Base-by-base conservation (phyloP, 331 rosid species). In the Saraca asoca region DNA sequence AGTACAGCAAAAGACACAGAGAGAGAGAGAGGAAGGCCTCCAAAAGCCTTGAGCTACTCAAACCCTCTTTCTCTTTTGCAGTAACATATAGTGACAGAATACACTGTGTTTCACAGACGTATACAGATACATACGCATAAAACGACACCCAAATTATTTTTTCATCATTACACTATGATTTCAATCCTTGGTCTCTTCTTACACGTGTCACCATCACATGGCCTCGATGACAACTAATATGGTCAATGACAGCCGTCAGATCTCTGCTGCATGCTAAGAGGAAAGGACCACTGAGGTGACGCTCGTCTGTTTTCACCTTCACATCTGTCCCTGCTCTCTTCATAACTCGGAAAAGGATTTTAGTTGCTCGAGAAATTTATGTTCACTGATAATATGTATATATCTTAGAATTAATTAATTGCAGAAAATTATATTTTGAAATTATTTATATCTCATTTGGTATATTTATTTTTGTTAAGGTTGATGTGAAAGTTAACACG, bases 101-200 rank as follows among this genome's bases (percentile, higher is more conserved):
- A 60, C 45, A 41, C 43, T 24, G 66, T 20, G 0, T n/a, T 62
- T 15, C 15, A 31, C 57, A 66, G 73, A 42, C 62, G 57, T 33
- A 13, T 3, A 24, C 52, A 43, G 11, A 66, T 2, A 71, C 3
- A 35, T 61, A 78, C 67, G 78, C 68, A 73, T 52, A 55, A 39
- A n/a, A n/a, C n/a, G 31, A 24, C 31, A 73, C 79, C 74, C 77
- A 84, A 24, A 91, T 88, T 52, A 88, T 91, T 82, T 84, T 79
- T 73, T 81, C 91, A 91, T 91, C 85, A 91, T 91, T 86, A 85
- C 89, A 43, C 83, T 81, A 91, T 91, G 85, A 91, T 87, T 82
- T 74, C 31, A 24, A 24, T 3, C 31, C 31, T 24, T 24, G 31
- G 31, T 24, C 31, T 74, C 82, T 72, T 11, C 3, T 20, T 54